Base-by-base conservation (phyloP, 2,329 filamentous ascomycete genomes). In the Ceratocystis variospora region DNA sequence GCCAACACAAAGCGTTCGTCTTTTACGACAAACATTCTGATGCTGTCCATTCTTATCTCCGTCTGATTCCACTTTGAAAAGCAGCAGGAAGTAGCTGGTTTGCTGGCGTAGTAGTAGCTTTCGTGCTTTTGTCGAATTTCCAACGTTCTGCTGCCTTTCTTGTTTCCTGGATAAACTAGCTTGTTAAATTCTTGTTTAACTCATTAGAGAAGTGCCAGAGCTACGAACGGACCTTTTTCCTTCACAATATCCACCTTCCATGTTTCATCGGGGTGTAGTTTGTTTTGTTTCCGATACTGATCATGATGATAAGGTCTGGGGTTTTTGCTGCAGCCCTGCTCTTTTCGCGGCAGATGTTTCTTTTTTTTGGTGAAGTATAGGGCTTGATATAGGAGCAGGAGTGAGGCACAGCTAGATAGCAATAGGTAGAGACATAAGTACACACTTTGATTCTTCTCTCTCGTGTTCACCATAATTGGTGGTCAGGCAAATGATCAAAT, bases 191-290 rank as follows among this genome's bases (percentile, higher is more conserved):
- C 1, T 15, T 12, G 3, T 10, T 41, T 41, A 41, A 15, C 37
- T 15, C 10, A 41, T 41, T 15, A 41, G 37, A 41, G 19, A 53
- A 53, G 8, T 10, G 22, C 22, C 7, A 57, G 53, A 33, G 37
- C 53, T 31, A 31, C 22, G 25, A 57, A 57, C 22, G 19, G 28
- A 28, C 48, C 19, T 31, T 57, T 5, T 57, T 6, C 37, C 5
- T 57, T 17, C 25, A 33, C 53, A 12, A 3, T 33, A 22, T 2
- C 15, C 17, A n/a, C 3, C 8, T 25, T 17, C 1, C 53, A 31
- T 57, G 53, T 57, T 57, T 57, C 53, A 57, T 31, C 53, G 53
- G 53, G 53, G 28, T 31, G 53, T 57, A 31, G 53, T 31, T 57
- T 31, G 53, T 57, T 57, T 57, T 57, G 53, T 33, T 57, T 33